Evolutionary conservation across 768 basidiomycete species (phyloP), one percentile per base, ranked within the genome.

Genomic region (Coprinopsis sp.): DNA sequence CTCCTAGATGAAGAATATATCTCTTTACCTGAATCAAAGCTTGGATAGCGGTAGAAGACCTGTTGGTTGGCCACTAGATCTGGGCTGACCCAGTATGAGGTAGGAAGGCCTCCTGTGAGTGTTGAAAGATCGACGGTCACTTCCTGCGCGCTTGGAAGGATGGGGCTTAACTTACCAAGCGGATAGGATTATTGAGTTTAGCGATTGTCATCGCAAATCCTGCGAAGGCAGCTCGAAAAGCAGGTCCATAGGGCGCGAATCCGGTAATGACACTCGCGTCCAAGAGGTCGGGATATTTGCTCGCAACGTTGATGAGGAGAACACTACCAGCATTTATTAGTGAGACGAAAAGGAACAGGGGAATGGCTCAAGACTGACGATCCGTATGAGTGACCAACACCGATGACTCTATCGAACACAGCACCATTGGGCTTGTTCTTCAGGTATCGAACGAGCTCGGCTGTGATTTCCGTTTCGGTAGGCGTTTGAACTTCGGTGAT

Each of bases 371-470:
- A 24, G 13, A 33, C 56, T 4, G 11, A 58, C 60, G 58, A 58
- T 37, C 60, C 58, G 38, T 51, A 58, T 11, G 58, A 59, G 37
- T 61, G 60, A 12, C 60, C 60, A 14, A 61, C 37, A 21, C 51
- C 58, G n/a, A 61, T 42, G 22, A 59, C 37, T 22, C 47, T 46
- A 22, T 28, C 44, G 38, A 54, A 54, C 4, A 18, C 10, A 14
- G 33, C 21, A 3, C 52, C 54, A n/a, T 42, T 23, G 12, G 22
- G 37, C 5, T 34, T 49, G 11, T 30, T 37, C 16, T 46, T 46
- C 19, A 56, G 33, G 27, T 52, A 44, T 38, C 48, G 46, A 10
- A 56, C 47, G 7, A 61, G 51, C 12, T 41, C 18, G 2, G 51
- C 53, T 1, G 56, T 51, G 24, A 59, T 44, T 22, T 52, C 56